These are phyloP conservation scores for Backusella circina DNA, from an alignment of 192 early-diverging fungal species.

Conservation along the genomic window DNA sequence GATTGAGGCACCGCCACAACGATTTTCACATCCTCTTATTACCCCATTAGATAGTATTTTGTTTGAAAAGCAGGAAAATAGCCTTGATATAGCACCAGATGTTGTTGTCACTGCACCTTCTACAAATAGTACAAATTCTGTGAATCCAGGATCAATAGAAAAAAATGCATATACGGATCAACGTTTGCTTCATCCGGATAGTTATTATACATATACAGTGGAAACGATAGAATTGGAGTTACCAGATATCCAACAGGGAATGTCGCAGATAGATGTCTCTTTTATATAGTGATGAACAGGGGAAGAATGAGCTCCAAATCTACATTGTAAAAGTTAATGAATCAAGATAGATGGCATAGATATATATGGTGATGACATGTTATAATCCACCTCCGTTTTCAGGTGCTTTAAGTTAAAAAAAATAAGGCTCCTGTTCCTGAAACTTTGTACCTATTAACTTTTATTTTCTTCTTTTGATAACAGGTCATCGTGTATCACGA, in stretches of 20 bases:
- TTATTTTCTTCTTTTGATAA: too few relatives aligned
- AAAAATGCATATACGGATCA: not conserved
- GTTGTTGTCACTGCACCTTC: not conserved
- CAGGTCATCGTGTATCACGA: too few relatives aligned
- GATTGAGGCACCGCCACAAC: not conserved
- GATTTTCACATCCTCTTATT: not conserved
- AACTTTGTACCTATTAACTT: too few relatives aligned
- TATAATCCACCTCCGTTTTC: too few relatives aligned
- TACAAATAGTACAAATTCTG: not conserved
- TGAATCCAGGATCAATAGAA: not conserved
- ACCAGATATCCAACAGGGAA: not conserved
- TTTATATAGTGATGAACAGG: not conserved
- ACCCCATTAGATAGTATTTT: not conserved
- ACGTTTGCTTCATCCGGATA: not conserved
- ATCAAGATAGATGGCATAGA: not conserved
- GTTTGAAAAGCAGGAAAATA: not conserved
- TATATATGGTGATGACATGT: not conserved
- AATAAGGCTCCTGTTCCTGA: too few relatives aligned
- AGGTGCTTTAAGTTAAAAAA: too few relatives aligned
- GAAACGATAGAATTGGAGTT: not conserved
- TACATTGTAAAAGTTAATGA: not conserved
- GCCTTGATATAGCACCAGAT: not conserved
- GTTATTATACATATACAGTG: not conserved
- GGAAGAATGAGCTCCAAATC: not conserved
- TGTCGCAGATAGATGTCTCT: not conserved